phyloP scores from a whole-genome alignment of 2,329 filamentous ascomycete genomes.

The Cytospora leucostoma region DNA sequence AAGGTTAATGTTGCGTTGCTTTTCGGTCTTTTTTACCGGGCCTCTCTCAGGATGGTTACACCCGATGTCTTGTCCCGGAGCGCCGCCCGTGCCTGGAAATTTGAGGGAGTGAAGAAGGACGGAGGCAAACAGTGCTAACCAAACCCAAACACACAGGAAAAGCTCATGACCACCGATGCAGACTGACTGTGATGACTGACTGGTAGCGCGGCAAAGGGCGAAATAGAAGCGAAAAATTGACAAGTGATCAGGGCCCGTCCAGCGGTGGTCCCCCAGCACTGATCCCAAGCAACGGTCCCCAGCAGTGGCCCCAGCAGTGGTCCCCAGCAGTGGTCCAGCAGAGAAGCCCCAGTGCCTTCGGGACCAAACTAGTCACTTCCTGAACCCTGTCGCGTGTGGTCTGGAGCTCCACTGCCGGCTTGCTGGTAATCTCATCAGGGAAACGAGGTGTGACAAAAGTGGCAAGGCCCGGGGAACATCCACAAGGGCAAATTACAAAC shows the following conservation, averaged over 20 bases:
- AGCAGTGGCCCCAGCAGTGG: no score
- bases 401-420: conserved; percentile 21
- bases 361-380: conserved; percentile 3
- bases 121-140: neutral
- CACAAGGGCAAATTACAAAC: conserved; percentile 20
- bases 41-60: neutral
- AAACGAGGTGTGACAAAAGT: conserved; percentile 20
- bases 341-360: neutral
- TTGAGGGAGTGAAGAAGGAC: neutral
- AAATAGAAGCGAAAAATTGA: neutral
- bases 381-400: conserved; percentile 12
- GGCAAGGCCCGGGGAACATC: conserved; percentile 15
- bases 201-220: neutral
- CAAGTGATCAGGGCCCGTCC: neutral
- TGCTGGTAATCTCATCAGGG: conserved; percentile 20
- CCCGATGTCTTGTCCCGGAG: neutral
- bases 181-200: neutral
- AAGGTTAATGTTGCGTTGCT: neutral
- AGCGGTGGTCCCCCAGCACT: neutral
- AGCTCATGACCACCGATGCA: neutral
- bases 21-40: neutral
- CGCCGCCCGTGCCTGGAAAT: neutral
- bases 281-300: no score
- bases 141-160: neutral
- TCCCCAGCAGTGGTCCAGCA: no score